A percentile compares a stretch with the other conserved stretches of the same genome.
phyloP scores from a whole-genome alignment of 2,329 filamentous ascomycete species.

The Cercospora berteroae region DNA sequence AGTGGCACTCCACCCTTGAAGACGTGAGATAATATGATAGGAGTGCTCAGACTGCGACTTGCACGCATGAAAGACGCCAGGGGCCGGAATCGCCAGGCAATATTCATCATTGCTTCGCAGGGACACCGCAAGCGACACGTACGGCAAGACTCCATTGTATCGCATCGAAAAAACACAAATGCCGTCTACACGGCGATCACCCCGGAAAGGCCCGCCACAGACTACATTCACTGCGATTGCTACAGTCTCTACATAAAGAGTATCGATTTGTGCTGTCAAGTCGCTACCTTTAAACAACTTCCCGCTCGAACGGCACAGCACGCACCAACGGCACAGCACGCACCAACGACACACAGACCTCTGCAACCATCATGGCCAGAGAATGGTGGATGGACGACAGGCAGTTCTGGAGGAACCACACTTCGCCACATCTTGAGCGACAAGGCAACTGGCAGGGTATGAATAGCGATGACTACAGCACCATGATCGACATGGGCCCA shows the following conservation, averaged over 20 bases:
- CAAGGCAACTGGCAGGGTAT: background rate
- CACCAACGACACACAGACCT: background rate
- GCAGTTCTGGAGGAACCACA: background rate
- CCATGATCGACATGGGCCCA: background rate
- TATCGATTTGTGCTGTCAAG: background rate
- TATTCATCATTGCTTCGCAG: background rate
- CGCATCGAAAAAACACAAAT: background rate
- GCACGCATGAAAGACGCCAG: background rate
- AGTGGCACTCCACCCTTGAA: slow-evolving; percentile 1
- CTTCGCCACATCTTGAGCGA: background rate
- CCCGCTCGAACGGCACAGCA: background rate
- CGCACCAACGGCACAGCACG: background rate
- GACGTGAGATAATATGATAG: background rate
- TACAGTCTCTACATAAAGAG: background rate
- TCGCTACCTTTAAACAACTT: background rate
- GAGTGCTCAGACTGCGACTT: background rate
- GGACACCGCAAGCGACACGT: background rate
- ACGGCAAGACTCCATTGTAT: background rate
- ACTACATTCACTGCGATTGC: background rate
- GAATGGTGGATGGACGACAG: background rate
- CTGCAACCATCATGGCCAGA: background rate
- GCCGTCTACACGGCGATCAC: background rate
- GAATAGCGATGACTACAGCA: background rate
- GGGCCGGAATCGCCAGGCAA: background rate
- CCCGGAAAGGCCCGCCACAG: background rate